Percentiles rank a stretch among this genome's conserved stretches.
Evolutionary conservation across 345 rosid species (phyloP).

Genomic region (Acer saccharum): DNA sequence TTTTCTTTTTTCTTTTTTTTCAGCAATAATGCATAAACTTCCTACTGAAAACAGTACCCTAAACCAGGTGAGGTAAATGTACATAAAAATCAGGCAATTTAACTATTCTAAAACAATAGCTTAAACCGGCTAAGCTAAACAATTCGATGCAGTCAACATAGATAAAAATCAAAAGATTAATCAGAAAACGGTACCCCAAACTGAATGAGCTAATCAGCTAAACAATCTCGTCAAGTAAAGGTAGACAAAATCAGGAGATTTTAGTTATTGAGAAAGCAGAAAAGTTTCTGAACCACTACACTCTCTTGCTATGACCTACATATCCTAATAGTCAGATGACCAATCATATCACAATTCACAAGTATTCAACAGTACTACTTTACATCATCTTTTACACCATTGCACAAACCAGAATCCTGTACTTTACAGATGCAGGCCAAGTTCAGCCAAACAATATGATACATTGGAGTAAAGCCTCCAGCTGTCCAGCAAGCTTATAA

Average conservation of each 20-base stretch:
- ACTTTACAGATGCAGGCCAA: constrained; percentile 6
- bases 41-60: background rate
- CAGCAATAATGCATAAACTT: background rate
- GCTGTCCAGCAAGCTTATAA: background rate
- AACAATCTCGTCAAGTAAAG: background rate
- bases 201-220: background rate
- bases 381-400: background rate
- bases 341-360: background rate
- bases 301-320: background rate
- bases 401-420: background rate
- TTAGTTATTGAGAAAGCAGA: background rate
- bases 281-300: background rate
- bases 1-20: too few species aligned
- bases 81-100: background rate
- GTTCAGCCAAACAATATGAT: background rate
- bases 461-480: background rate
- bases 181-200: background rate
- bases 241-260: background rate
- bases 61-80: background rate
- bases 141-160: background rate
- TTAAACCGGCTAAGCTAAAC: background rate
- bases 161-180: background rate
- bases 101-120: too few species aligned
- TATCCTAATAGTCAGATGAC: background rate
- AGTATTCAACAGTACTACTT: background rate